These are phyloP conservation scores for Coemansia sp. DNA, from an alignment of 192 early-diverging fungal species.

Conservation along the genomic window DNA sequence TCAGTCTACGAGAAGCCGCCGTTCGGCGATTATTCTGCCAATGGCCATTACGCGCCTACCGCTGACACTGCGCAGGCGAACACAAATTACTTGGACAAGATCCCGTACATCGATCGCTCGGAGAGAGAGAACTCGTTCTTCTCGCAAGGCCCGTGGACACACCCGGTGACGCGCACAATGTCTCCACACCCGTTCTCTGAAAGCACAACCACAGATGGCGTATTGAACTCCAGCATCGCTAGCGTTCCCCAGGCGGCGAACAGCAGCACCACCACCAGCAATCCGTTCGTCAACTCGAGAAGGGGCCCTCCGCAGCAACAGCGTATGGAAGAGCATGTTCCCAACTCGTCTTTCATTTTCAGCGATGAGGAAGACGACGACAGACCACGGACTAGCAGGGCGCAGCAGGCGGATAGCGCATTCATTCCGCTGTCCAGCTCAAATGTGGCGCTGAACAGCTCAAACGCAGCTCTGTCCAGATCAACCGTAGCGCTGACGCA, in stretches of 20 bases:
- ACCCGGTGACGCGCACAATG: slow-evolving; percentile 26
- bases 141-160: slow-evolving; percentile 47
- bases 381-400: slow-evolving; percentile 5
- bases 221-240: neutral
- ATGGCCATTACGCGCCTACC: neutral
- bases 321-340: slow-evolving; percentile 17
- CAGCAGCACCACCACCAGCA: neutral
- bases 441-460: slow-evolving; percentile 15
- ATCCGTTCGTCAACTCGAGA: neutral
- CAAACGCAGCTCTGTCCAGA: slow-evolving; percentile 26
- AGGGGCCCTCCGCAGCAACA: neutral
- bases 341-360: slow-evolving; percentile 14
- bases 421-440: slow-evolving; percentile 49
- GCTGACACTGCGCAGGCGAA: neutral
- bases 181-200: slow-evolving; percentile 5
- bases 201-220: neutral
- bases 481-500: slow-evolving; percentile 23
- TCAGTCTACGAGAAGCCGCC: neutral
- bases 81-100: slow-evolving; percentile 30
- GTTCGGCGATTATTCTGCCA: neutral
- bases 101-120: slow-evolving; percentile 52
- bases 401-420: slow-evolving; percentile 13
- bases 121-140: slow-evolving; percentile 50
- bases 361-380: neutral
- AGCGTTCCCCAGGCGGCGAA: neutral